Percentiles rank a stretch among this genome's conserved stretches.
phyloP scores from a whole-genome alignment of 768 basidiomycete genomes.

The Kockovaella imperatae region DNA sequence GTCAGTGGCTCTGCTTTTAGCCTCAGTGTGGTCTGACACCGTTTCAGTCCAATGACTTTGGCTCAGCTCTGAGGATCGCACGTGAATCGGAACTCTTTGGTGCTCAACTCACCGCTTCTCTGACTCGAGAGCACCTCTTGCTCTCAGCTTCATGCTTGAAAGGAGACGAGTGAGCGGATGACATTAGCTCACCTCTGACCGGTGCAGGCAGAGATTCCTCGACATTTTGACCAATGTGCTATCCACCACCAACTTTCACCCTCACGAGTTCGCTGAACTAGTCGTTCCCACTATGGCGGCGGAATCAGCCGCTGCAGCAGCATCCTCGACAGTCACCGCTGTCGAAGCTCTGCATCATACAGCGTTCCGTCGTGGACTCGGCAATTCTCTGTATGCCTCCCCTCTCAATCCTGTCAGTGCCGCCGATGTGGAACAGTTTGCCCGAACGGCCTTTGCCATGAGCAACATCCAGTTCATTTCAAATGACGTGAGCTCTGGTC shows the following conservation, averaged over 20 bases:
- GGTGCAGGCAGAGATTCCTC: no score
- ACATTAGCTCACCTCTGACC: not conserved
- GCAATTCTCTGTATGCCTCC: constrained; percentile 79
- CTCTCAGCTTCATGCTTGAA: constrained; percentile 90
- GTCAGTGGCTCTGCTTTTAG: constrained; percentile 50
- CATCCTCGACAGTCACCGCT: constrained; percentile 61
- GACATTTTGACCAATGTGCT: constrained; percentile 78
- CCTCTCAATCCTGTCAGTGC: constrained; percentile 52
- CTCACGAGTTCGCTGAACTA: constrained; percentile 49
- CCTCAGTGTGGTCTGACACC: no score
- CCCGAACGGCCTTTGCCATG: constrained; percentile 63
- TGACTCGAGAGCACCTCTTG: constrained; percentile 82
- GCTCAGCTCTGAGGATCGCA: constrained; percentile 81
- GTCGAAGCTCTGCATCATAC: constrained; percentile 79
- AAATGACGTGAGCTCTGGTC: constrained; percentile 63
- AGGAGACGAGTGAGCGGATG: constrained; percentile 88
- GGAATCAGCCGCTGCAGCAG: constrained; percentile 58
- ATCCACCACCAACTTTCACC: constrained; percentile 62
- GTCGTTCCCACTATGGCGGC: constrained; percentile 57
- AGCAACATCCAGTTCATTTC: constrained; percentile 72
- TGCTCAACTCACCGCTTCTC: constrained; percentile 73
- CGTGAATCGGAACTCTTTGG: constrained; percentile 91
- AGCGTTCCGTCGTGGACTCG: constrained; percentile 91
- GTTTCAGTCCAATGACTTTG: constrained; percentile 70
- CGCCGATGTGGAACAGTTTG: constrained; percentile 61